Evolutionary conservation across 306 rosid species (phyloP).

Genomic region (Acacia melanoxylon): DNA sequence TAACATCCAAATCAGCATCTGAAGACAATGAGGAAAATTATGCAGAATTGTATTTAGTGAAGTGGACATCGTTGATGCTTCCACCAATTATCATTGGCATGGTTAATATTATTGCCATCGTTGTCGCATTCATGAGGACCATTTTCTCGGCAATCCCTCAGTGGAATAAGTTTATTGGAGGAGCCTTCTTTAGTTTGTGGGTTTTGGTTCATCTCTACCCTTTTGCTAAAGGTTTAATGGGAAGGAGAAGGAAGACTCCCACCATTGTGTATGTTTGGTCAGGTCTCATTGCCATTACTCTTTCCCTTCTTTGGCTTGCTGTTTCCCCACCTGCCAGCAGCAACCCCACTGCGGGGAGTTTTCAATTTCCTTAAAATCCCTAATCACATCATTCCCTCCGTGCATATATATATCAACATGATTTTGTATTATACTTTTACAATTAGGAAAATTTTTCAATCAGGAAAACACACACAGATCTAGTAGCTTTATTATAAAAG

Average conservation of each 20-base stretch:
- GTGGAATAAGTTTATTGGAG: constrained; percentile 56
- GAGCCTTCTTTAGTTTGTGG: constrained; percentile 59
- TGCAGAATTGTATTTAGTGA: constrained; percentile 53
- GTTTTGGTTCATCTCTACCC: constrained; percentile 61
- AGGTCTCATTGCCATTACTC: constrained; percentile 55
- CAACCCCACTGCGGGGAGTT: constrained; percentile 25
- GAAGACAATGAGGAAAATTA: constrained; percentile 41
- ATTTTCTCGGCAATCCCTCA: constrained; percentile 37
- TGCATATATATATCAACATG: neutral
- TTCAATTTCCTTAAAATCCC: constrained; percentile 46
- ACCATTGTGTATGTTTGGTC: constrained; percentile 61
- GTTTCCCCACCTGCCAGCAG: constrained; percentile 39
- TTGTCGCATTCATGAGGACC: constrained; percentile 41
- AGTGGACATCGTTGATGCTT: constrained; percentile 52
- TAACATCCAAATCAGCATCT: constrained; percentile 40
- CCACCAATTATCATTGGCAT: constrained; percentile 53
- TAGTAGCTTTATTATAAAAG: neutral
- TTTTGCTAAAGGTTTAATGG: constrained; percentile 61
- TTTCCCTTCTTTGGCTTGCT: constrained; percentile 49
- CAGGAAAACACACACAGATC: neutral
- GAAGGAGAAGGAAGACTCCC: constrained; percentile 55
- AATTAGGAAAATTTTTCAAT: neutral
- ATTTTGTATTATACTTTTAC: neutral
- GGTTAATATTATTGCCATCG: constrained; percentile 46
- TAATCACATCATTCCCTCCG: neutral